phyloP scores from a whole-genome alignment of 176 grass and related monocot species.

The Puccinellia tenuiflora region DNA sequence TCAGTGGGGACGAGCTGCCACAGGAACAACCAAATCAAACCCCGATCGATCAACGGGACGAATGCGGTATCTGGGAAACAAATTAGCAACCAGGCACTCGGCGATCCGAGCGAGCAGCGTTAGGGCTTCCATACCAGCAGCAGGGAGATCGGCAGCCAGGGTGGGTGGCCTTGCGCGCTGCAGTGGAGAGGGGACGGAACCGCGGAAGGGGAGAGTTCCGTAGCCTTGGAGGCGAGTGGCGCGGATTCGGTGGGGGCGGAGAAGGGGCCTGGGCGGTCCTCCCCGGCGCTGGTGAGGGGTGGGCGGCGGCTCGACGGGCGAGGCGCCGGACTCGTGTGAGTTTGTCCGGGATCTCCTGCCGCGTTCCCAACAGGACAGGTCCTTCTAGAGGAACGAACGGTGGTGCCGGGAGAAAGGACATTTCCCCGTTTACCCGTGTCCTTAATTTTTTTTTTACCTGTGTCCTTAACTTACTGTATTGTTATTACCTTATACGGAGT shows the following conservation, averaged over 20 bases:
- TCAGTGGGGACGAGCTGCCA: background rate
- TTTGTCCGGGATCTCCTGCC: background rate
- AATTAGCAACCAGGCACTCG: background rate
- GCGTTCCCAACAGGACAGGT: background rate
- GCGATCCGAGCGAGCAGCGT: background rate
- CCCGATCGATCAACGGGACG: background rate
- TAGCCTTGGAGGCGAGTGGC: background rate
- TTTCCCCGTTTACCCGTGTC: background rate
- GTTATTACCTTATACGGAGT: no score
- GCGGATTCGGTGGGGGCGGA: background rate
- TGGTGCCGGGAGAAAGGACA: slow-evolving; percentile 3
- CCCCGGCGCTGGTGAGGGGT: background rate
- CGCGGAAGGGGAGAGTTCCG: background rate
- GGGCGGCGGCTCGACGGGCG: background rate
- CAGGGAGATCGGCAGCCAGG: background rate
- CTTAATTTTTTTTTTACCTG: background rate
- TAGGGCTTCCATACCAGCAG: background rate
- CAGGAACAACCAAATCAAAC: background rate
- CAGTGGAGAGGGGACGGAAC: background rate
- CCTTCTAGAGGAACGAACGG: background rate
- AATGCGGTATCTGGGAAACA: background rate
- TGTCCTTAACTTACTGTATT: no score
- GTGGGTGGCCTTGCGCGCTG: background rate
- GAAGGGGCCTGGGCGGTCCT: background rate
- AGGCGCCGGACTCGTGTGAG: background rate